Conservation (phyloP, 106 monocot species). For the Dioscorea dumetorum region DNA sequence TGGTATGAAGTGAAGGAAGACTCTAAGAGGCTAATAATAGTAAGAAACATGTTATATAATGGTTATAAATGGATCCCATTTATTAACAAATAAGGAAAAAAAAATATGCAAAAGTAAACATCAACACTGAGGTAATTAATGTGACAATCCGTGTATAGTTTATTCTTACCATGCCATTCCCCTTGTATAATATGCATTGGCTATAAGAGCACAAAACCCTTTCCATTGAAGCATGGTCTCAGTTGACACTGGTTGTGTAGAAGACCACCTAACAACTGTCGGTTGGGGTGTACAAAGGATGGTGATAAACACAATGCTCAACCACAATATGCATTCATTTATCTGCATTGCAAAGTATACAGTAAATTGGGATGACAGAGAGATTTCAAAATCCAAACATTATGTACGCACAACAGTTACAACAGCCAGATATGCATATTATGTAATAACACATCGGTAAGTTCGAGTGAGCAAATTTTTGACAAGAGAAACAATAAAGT, state of each 20-base stretch:
- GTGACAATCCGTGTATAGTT: not conserved
- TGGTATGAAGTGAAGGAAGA: no score
- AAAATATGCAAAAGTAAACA: no score
- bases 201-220: slow-evolving; percentile 89
- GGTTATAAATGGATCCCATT: not conserved
- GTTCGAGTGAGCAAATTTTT: no score
- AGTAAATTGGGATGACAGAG: not conserved
- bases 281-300: slow-evolving; percentile 92
- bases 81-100: not conserved
- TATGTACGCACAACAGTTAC: no score
- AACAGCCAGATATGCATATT: no score
- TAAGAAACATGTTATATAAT: no score
- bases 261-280: slow-evolving; percentile 81
- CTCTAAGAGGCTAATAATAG: no score
- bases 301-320: slow-evolving; percentile 89
- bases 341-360: slow-evolving; percentile 28
- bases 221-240: slow-evolving; percentile 84
- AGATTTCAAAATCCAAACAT: no score
- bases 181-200: slow-evolving; percentile 85
- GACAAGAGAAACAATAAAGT: no score
- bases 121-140: not conserved
- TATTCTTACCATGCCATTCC: slow-evolving; percentile 89
- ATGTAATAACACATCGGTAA: no score
- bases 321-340: slow-evolving; percentile 83
- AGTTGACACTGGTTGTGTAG: slow-evolving; percentile 56